Evolutionary conservation across 1,284 basidiomycete species (phyloP), one percentile per base, ranked within the genome.

Genomic region (Irpex sp.): DNA sequence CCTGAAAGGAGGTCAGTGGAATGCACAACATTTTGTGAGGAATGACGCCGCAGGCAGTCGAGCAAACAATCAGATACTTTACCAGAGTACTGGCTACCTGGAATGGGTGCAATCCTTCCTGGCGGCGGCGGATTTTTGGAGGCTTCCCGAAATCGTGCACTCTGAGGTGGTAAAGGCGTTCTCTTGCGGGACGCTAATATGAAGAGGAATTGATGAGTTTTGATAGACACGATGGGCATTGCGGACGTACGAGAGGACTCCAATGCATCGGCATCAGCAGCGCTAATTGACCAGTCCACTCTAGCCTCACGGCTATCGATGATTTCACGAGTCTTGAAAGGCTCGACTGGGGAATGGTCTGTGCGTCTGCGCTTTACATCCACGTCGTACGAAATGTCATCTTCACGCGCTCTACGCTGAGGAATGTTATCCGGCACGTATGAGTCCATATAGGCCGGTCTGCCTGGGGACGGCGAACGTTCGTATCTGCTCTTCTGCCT

Each of bases 191-290:
- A n/a, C 57, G 62, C 70, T 71, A 19, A 36, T 11, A 26, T 59
- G 37, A 21, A 36, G 49, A 13, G 21, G 17, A 9, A 15, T 13
- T 60, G n/a, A 56, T 46, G 35, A 49, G 66, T 74, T 66, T 21
- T 11, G 15, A 21, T 9, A 47, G 13, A 49, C 39, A 15, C 68
- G 69, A 68, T 72, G 61, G 60, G 72, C 74, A 70, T 77, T 72
- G 69, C 67, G 62, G 65, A 81, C 78, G 74, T 77, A 82, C 80
- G 78, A 70, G 65, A 62, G 35, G 59, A 63, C 49, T 81, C 53
- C 19, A 35, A 13, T 33, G 53, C 21, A 15, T 13, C 17, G 7
- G 26, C 13, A 5, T 9, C 11, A 33, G 33, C 7, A 26, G 26
- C 8, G 26, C 78, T 68, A 68, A 64, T 66, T 72, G 69, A 60